Percentiles rank a stretch among this genome's conserved stretches.
These are phyloP conservation scores for Solanum chilense DNA, from an alignment of 257 asterid species.

Conservation along the genomic window DNA sequence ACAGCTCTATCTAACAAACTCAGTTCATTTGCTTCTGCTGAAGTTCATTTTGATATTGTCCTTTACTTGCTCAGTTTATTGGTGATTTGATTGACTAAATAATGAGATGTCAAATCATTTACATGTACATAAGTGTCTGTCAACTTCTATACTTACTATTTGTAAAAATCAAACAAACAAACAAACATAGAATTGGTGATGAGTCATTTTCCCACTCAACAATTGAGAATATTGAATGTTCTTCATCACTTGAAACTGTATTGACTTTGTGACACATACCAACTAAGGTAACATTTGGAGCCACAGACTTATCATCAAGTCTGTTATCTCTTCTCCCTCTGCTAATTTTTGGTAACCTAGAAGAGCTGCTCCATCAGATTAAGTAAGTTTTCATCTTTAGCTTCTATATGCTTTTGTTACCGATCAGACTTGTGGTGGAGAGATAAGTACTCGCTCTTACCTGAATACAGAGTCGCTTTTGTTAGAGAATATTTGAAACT, in stretches of 20 bases:
- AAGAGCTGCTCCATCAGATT: neutral
- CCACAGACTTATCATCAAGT: neutral
- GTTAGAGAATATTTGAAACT: neutral
- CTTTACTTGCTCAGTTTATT: neutral
- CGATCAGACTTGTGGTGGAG: neutral
- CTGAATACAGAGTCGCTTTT: rapidly evolving
- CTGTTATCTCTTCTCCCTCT: neutral
- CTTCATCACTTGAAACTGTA: neutral
- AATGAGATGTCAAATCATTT: neutral
- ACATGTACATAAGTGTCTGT: neutral
- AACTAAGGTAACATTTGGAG: neutral
- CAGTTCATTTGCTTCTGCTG: neutral
- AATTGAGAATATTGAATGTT: neutral
- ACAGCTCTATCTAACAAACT: neutral
- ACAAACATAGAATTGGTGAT: neutral
- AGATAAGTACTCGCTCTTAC: neutral
- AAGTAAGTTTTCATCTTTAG: neutral
- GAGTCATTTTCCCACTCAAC: neutral
- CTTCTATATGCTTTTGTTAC: too few relatives aligned
- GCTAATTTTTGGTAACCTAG: neutral
- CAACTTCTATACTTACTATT: neutral
- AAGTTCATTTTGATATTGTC: neutral
- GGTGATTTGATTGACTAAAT: neutral
- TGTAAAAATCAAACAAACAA: neutral
- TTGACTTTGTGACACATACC: neutral